These are phyloP conservation scores for Cytidiella melzeri DNA, from an alignment of 768 basidiomycete genomes.

Conservation along the genomic window DNA sequence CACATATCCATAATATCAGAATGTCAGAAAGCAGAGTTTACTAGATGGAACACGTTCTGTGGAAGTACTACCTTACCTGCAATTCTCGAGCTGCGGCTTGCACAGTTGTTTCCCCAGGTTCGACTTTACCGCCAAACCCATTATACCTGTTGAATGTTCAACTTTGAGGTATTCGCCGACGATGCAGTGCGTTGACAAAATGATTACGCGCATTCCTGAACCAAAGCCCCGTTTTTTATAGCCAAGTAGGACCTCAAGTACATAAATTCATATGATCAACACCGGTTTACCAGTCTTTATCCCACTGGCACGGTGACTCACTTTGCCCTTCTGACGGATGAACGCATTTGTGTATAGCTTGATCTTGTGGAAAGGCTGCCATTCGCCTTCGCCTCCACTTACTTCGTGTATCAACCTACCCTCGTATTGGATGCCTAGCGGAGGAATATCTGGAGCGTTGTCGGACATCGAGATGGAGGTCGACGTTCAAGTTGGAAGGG, in stretches of 20 bases:
- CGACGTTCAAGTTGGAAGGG: too few relatives aligned
- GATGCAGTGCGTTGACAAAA: too few relatives aligned
- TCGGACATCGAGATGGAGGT: too few relatives aligned
- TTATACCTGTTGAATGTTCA: conserved; percentile 51
- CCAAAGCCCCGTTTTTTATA: conserved; percentile 80
- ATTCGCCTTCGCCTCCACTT: conserved; percentile 40
- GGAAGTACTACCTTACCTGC: too few relatives aligned
- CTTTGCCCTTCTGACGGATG: conserved; percentile 40
- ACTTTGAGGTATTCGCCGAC: too few relatives aligned
- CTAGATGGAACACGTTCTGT: too few relatives aligned
- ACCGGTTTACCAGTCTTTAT: too few relatives aligned
- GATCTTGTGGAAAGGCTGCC: conserved; percentile 38
- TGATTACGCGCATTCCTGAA: conserved; percentile 41
- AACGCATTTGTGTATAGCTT: conserved; percentile 69
- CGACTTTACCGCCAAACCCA: conserved; percentile 88
- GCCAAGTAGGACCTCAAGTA: conserved; percentile 72
- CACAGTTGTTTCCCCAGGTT: conserved; percentile 58
- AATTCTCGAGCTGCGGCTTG: conserved; percentile 77
- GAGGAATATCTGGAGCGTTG: not conserved
- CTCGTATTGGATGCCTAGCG: not conserved
- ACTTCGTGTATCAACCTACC: conserved; percentile 11
- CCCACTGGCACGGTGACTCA: too few relatives aligned
- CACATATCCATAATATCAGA: not conserved
- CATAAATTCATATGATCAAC: too few relatives aligned
- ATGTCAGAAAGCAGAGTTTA: not conserved